A percentile compares a stretch with the other conserved stretches of the same genome.
phyloP scores from a whole-genome alignment of 2,329 filamentous ascomycete genomes.

The Clonostachys byssicola region DNA sequence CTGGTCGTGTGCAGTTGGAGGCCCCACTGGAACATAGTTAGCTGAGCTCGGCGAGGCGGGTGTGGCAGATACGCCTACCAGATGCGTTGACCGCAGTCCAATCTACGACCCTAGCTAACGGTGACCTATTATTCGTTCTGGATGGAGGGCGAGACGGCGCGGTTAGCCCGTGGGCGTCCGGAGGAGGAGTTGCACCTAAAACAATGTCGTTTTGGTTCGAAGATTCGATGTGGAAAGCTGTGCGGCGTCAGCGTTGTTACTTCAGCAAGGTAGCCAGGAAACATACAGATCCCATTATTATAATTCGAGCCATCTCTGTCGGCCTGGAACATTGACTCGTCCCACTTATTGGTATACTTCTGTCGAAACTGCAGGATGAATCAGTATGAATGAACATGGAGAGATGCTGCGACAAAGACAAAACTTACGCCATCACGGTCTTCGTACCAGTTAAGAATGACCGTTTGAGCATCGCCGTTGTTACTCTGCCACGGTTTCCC shows the following conservation, averaged over 20 bases:
- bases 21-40: constrained; percentile 24
- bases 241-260: constrained; percentile 1
- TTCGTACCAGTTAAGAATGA: constrained; percentile 49
- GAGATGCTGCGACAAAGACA: constrained; percentile 4
- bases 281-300: constrained; percentile 38
- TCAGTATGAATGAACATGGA: constrained; percentile 2
- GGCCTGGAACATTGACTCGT: constrained; percentile 47
- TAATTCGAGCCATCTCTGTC: constrained; percentile 45
- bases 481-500: constrained; percentile 21
- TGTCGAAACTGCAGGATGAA: constrained; percentile 30
- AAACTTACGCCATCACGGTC: constrained; percentile 26
- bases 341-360: constrained; percentile 45
- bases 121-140: constrained; percentile 51
- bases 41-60: constrained; percentile 7
- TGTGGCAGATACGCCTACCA: constrained; percentile 24
- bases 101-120: constrained; percentile 46
- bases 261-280: not conserved
- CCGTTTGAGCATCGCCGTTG: constrained; percentile 39
- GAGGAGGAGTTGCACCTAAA: constrained; percentile 34
- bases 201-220: constrained; percentile 38
- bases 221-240: constrained; percentile 54
- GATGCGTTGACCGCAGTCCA: constrained; percentile 35
- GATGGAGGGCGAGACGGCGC: constrained; percentile 61
- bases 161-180: constrained; percentile 31
- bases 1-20: constrained; percentile 22